phyloP scores from a whole-genome alignment of 2,329 filamentous ascomycete species.

The Apiospora hydei region DNA sequence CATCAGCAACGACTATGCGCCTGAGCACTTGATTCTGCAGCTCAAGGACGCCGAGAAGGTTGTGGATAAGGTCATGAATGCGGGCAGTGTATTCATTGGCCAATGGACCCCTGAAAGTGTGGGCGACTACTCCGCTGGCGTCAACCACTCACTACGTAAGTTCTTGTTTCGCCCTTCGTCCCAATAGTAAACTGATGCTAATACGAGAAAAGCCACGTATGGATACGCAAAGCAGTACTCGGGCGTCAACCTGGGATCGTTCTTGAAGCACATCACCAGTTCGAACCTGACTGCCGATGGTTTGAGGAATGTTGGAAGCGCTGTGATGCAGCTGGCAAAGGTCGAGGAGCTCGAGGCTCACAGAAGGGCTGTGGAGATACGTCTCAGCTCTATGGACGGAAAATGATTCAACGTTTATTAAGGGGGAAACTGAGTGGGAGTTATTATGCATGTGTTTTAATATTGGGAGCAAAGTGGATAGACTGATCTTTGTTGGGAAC shows the following conservation, averaged over 20 bases:
- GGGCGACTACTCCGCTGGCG: conserved; percentile 96
- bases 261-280: conserved; percentile 97
- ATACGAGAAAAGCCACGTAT: conserved; percentile 77
- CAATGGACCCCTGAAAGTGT: conserved; percentile 98
- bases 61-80: conserved; percentile 85
- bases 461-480: neutral
- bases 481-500: neutral
- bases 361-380: conserved; percentile 86
- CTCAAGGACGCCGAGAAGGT: conserved; percentile 77
- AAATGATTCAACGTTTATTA: neutral
- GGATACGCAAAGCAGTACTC: conserved; percentile 99
- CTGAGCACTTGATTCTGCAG: conserved; percentile 95
- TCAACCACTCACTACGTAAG: conserved; percentile 97
- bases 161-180: conserved; percentile 38
- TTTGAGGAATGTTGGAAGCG: conserved; percentile 81
- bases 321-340: conserved; percentile 93
- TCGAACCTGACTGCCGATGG: conserved; percentile 88
- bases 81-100: conserved; percentile 94
- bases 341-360: conserved; percentile 97
- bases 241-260: conserved; percentile 93
- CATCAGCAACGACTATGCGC: conserved; percentile 92
- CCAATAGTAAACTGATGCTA: conserved; percentile 30
- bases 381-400: conserved; percentile 53
- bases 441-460: neutral
- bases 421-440: neutral